Base-by-base conservation (phyloP, 345 rosid species). In the Eutrema yunnanense region DNA sequence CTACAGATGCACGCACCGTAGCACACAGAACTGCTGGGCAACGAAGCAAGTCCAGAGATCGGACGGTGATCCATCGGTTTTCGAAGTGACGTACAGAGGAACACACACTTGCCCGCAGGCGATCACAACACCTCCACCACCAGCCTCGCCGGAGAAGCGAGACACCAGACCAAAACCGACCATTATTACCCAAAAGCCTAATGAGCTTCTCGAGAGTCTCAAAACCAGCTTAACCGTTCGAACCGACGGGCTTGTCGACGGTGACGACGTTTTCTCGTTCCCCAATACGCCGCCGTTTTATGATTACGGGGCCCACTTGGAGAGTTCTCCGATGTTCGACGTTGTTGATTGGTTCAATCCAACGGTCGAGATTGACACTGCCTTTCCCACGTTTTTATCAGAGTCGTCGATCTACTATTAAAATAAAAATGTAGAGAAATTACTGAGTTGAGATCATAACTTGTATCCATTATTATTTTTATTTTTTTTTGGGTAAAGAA, bases 1-100 rank as follows among this genome's bases (percentile, higher is more conserved):
- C 62, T 95, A 95, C 78, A 87, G 97, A 76, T 95, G 99, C 82
- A 90, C 92, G 2, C 85, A 83, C 57, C 80, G 92, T 4, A 82
- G 83, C 61, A 82, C 82, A 4, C 87, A 82, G 50, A 86, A 90
- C 66, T 95, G 97, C 69, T 87, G 82, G 82, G 97, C 99, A 19
- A 87, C 93, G 63, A 95, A 92, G 69, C 97, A 92, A 74, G 90
- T 90, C 16, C 99, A 95, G 70, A 83, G 90, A 79, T 88, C 96
- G 9, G 96, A 92, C 67, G 78, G 82, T 43, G 99, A 95, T 66
- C 87, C 89, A 36, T 61, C 88, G 19, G 76, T 92, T 14, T 92
- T 95, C 50, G 84, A 92, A 44, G 60, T 95, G 33, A 89, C 90
- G 1, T 95, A 92, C 81, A 79, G 89, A 42, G 99, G 96, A 71